Evolutionary conservation across 78 protist genomes (phyloP).

Genomic region (Trichosphaerium sp.): DNA sequence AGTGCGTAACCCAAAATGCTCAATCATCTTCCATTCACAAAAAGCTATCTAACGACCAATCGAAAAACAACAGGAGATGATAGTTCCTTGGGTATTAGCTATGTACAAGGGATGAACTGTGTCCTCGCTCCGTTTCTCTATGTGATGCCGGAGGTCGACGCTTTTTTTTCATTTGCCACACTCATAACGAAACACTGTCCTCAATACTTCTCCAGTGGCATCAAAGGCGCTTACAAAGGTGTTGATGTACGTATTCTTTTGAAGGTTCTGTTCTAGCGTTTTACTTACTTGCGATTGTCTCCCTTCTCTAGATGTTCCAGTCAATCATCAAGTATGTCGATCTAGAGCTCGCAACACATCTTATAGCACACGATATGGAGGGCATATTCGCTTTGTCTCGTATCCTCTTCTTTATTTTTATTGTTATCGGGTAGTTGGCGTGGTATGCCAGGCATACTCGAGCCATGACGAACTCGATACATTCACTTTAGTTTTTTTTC

Average conservation of each 20-base stretch:
- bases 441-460: not conserved
- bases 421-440: not conserved
- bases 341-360: constrained; percentile 26
- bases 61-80: not conserved
- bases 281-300: not conserved
- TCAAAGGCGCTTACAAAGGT: constrained; percentile 54
- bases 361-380: not conserved
- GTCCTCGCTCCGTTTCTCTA: constrained; percentile 63
- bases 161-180: constrained; percentile 33
- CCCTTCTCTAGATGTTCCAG: constrained; percentile 14
- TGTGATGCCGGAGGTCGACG: constrained; percentile 70
- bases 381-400: not conserved
- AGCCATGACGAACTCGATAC: too few species aligned
- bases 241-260: not conserved
- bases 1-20: not conserved
- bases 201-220: constrained; percentile 23
- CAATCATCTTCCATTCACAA: not conserved
- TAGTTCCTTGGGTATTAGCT: not conserved
- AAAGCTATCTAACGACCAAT: not conserved
- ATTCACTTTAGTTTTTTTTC: not conserved
- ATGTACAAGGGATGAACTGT: constrained; percentile 76
- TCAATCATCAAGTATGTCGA: constrained; percentile 30
- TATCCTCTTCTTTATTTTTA: not conserved
- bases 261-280: not conserved
- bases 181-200: constrained; percentile 18